A percentile compares a stretch with the other conserved stretches of the same genome.
Evolutionary conservation across 228 moss, liverwort and hornwort genomes (phyloP).

Genomic region (Sphagnum fallax): DNA sequence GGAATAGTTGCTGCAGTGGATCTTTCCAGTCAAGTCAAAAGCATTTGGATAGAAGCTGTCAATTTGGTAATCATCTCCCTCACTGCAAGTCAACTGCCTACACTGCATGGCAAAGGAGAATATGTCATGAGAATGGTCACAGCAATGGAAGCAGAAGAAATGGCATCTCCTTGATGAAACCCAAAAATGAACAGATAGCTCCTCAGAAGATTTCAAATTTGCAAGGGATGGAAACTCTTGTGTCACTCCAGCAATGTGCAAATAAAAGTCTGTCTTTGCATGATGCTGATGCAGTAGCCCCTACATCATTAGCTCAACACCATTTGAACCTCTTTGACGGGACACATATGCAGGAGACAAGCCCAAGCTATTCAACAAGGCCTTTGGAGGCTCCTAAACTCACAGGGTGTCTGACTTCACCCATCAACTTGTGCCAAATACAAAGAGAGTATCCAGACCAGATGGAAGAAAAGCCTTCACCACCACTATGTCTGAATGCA

Average conservation of each 20-base stretch:
- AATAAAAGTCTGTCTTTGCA: neutral
- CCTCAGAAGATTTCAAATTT: too few species aligned
- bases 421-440: neutral
- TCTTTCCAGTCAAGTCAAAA: neutral
- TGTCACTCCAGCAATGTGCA: neutral
- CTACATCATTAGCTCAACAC: too few species aligned
- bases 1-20: too few species aligned
- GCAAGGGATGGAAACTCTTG: too few species aligned
- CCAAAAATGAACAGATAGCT: too few species aligned
- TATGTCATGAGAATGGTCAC: too few species aligned
- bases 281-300: neutral
- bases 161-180: too few species aligned
- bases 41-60: neutral
- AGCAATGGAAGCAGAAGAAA: too few species aligned
- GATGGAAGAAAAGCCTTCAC: neutral
- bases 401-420: constrained; percentile 1
- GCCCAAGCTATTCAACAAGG: neutral
- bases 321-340: neutral
- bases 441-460: constrained; percentile 4
- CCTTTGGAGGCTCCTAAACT: neutral
- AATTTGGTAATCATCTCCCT: too few species aligned
- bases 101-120: too few species aligned
- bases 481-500: neutral
- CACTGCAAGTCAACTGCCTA: too few species aligned
- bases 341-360: neutral